Evolutionary conservation across 768 basidiomycete species (phyloP), one percentile per base, ranked within the genome.

Genomic region (Boletales sp.): DNA sequence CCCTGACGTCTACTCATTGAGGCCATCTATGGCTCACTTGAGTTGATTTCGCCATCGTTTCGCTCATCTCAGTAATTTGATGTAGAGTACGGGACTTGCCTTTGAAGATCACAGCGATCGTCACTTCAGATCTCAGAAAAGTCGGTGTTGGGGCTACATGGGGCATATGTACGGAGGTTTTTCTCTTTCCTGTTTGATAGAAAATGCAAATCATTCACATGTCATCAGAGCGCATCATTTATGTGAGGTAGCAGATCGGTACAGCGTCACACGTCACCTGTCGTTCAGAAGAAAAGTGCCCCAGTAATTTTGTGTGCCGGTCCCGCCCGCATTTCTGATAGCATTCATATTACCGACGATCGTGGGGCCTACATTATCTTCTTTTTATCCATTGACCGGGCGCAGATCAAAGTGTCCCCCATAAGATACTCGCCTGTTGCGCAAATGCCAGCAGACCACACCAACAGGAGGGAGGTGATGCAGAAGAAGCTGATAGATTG

Each of bases 401-500:
- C 42, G 54, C 60, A 49, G 48, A 65, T 56, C 56, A 70, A 54
- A 5, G 61, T 59, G 25, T 63, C 63, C 12, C 72, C 70, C 80
- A 90, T 83, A 39, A 92, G 66, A 58, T 78, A 74, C 64, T 90
- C 89, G 35, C 90, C 90, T 5, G 77, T 70, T 0, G 80, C 80
- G 53, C 86, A 86, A 18, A 93, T 81, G 1, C 82, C 87, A 25
- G 85, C 87, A 1, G 86, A 85, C 82, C 87, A 92, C 5, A 90
- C 73, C 36, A 89, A 73, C 48, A 94, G 71, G 34, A 92, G 68
- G 1, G 88, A 90, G 1, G 87, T 82, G 53, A 93, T 89, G 57
- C 84, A 86, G 69, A 91, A 94, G 70, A 92, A 91, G 44, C 80
- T 90, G 64, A 94, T 91, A 0, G 88, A 84, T 61, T 90, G 87